Percentiles rank a stretch among this genome's conserved stretches.
phyloP scores from a whole-genome alignment of 2,329 filamentous ascomycete species.

The Epichloe hybrida region DNA sequence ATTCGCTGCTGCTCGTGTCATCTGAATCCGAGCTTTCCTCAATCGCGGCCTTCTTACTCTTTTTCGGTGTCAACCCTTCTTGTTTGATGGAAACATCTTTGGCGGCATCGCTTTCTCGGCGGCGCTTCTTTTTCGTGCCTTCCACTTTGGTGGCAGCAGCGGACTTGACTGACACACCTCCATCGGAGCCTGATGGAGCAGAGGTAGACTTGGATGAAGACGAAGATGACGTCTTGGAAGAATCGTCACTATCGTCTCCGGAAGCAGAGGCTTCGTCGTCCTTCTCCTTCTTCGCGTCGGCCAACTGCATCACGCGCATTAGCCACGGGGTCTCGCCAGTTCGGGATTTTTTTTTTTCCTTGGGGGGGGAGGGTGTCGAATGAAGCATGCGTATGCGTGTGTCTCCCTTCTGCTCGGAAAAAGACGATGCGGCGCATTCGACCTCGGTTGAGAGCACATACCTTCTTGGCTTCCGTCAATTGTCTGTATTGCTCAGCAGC shows the following conservation, averaged over 20 bases:
- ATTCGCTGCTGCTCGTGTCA: background rate
- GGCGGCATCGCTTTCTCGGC: slow-evolving; percentile 13
- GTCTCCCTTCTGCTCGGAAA: background rate
- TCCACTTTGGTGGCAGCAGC: slow-evolving; percentile 14
- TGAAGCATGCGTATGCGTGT: background rate
- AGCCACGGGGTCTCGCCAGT: background rate
- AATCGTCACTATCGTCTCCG: slow-evolving; percentile 9
- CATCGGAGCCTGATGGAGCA: slow-evolving; percentile 13
- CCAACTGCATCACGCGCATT: slow-evolving; percentile 5
- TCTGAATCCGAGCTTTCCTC: background rate
- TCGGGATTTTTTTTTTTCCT: no score
- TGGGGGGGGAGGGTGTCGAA: background rate
- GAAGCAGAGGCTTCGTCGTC: slow-evolving; percentile 8
- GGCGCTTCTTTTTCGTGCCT: slow-evolving; percentile 17
- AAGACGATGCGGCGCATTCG: background rate
- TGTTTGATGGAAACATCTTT: slow-evolving; percentile 10
- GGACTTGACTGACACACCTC: slow-evolving; percentile 10
- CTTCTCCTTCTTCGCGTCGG: slow-evolving; percentile 12
- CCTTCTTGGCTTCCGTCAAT: slow-evolving; percentile 9
- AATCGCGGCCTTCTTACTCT: background rate
- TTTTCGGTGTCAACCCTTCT: background rate
- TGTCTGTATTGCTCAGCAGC: slow-evolving; percentile 15
- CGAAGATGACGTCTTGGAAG: slow-evolving; percentile 8
- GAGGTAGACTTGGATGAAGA: slow-evolving; percentile 11
- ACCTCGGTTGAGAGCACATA: background rate